phyloP scores from a whole-genome alignment of 768 basidiomycete genomes.

The Podaxis sp. region DNA sequence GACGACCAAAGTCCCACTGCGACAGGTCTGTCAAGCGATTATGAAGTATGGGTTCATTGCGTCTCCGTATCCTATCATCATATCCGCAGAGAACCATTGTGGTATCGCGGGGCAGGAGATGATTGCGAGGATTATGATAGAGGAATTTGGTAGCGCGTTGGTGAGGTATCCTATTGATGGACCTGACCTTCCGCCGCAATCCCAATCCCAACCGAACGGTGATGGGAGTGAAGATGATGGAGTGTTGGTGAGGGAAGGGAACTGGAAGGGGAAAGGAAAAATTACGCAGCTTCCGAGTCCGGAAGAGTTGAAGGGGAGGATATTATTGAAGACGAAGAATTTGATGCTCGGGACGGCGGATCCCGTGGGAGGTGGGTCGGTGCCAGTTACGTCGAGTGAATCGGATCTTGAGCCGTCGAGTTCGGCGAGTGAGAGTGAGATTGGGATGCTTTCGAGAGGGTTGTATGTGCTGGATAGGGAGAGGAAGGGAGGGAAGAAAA shows the following conservation, averaged over 20 bases:
- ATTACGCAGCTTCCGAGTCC: constrained; percentile 80
- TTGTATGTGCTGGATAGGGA: constrained; percentile 9
- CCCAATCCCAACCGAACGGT: too few species aligned
- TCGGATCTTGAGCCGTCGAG: constrained; percentile 26
- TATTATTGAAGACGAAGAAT: constrained; percentile 91
- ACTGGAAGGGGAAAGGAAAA: constrained; percentile 23
- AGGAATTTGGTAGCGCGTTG: constrained; percentile 46
- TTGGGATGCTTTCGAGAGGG: constrained; percentile 11
- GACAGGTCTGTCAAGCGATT: constrained; percentile 85
- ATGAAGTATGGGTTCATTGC: constrained; percentile 91
- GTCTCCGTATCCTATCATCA: constrained; percentile 93
- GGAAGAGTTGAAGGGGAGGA: constrained; percentile 74
- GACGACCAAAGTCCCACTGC: constrained; percentile 80
- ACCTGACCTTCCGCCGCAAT: background rate
- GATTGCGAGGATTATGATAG: constrained; percentile 46
- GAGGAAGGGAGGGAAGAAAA: constrained; percentile 19
- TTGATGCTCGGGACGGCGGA: constrained; percentile 44
- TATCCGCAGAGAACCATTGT: constrained; percentile 97
- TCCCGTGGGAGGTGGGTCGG: background rate
- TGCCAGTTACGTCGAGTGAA: constrained; percentile 21
- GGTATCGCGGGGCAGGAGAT: constrained; percentile 54
- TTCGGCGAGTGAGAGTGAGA: constrained; percentile 40
- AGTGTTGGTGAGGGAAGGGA: background rate
- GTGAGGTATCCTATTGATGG: constrained; percentile 41
- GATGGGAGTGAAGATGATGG: background rate